phyloP scores from a whole-genome alignment of 108 stramenopile genomes.

The Skeletonema marinoi region DNA sequence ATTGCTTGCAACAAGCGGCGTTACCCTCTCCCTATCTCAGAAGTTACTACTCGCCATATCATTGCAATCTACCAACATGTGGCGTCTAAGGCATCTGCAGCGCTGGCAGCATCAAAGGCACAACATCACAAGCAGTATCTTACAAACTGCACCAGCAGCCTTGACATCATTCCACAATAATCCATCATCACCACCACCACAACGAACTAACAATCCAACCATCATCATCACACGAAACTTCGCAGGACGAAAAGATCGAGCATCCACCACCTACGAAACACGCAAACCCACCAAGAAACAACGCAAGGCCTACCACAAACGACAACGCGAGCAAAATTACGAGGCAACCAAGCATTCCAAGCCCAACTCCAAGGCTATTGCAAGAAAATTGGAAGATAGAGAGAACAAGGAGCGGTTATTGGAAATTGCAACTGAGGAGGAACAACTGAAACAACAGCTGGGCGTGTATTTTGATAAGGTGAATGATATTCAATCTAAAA shows the following conservation, averaged over 20 bases:
- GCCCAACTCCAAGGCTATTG: slow-evolving; percentile 73
- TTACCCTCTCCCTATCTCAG: too few relatives aligned
- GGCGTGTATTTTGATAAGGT: slow-evolving; percentile 47
- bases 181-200: neutral
- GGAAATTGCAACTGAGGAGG: slow-evolving; percentile 55
- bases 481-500: slow-evolving; percentile 22
- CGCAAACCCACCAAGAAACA: slow-evolving; percentile 75
- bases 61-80: neutral
- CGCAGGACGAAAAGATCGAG: slow-evolving; percentile 67
- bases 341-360: slow-evolving; percentile 59
- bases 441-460: slow-evolving; percentile 36
- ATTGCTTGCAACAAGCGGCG: too few relatives aligned
- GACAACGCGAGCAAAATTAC: slow-evolving; percentile 31
- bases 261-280: slow-evolving; percentile 53
- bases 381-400: slow-evolving; percentile 38
- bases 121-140: neutral
- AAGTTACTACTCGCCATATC: too few relatives aligned
- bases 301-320: slow-evolving; percentile 61
- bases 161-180: neutral
- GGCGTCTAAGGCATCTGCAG: neutral
- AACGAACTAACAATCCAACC: neutral
- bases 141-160: neutral
- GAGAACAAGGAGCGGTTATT: slow-evolving; percentile 22
- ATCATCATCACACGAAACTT: slow-evolving; percentile 13
- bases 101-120: neutral